Evolutionary conservation across 768 basidiomycete genomes (phyloP).

Genomic region (Sarcomyxa edulis): DNA sequence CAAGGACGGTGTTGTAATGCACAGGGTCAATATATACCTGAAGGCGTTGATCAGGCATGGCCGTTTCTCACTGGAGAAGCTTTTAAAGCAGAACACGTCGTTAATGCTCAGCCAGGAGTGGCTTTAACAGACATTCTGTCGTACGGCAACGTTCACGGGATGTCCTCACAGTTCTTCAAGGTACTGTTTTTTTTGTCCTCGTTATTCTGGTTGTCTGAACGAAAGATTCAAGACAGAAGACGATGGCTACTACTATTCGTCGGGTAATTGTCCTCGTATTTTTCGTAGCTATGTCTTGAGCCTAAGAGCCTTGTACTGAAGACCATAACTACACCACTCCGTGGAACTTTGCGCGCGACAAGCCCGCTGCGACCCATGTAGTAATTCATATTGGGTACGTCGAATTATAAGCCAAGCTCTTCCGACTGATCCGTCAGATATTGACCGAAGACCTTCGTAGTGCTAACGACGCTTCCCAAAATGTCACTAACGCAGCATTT

Average conservation of each 20-base stretch:
- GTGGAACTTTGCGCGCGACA: slow-evolving; percentile 48
- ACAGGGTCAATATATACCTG: slow-evolving; percentile 49
- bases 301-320: slow-evolving; percentile 39
- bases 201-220: not conserved
- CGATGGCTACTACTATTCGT: too few species aligned
- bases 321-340: slow-evolving; percentile 59
- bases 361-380: slow-evolving; percentile 42
- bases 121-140: slow-evolving; percentile 44
- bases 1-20: too few species aligned
- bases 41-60: slow-evolving; percentile 55
- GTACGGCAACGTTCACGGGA: slow-evolving; percentile 48
- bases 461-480: slow-evolving; percentile 53
- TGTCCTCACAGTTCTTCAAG: slow-evolving; percentile 46
- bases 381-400: slow-evolving; percentile 52
- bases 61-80: slow-evolving; percentile 44
- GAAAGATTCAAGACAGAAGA: not conserved
- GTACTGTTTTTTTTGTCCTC: slow-evolving; percentile 20
- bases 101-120: slow-evolving; percentile 52
- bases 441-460: slow-evolving; percentile 16
- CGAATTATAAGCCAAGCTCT: not conserved
- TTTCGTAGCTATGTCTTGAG: too few species aligned
- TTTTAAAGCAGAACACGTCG: slow-evolving; percentile 47
- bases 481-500: slow-evolving; percentile 37
- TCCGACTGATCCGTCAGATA: not conserved
- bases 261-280: too few species aligned